Conservation (phyloP, 1,284 basidiomycete genomes). For the Tylopilus sp. region DNA sequence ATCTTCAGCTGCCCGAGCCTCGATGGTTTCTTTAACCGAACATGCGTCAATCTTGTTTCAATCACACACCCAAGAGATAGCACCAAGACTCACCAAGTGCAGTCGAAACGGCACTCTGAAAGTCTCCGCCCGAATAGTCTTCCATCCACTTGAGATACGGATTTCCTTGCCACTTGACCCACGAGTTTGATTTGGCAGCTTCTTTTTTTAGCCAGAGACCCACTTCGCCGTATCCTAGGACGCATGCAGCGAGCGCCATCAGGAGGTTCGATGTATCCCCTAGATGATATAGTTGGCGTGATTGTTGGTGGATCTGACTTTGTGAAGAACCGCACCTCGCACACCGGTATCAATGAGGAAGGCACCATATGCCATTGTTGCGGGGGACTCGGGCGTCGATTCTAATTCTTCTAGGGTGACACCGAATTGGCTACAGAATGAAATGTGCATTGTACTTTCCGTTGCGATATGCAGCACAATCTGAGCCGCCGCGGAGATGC, state of each 20-base stretch:
- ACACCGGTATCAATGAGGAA: slow-evolving; percentile 85
- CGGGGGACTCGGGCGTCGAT: slow-evolving; percentile 70
- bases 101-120: slow-evolving; percentile 75
- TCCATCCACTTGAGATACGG: slow-evolving; percentile 87
- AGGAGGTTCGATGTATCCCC: slow-evolving; percentile 81
- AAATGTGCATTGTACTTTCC: slow-evolving; percentile 81
- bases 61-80: no score
- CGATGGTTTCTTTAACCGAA: slow-evolving; percentile 63
- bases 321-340: slow-evolving; percentile 48
- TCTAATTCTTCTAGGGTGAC: slow-evolving; percentile 71
- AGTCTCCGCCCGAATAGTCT: slow-evolving; percentile 80
- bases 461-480: slow-evolving; percentile 74
- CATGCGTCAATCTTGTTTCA: not conserved
- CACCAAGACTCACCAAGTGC: slow-evolving; percentile 70
- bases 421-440: slow-evolving; percentile 79
- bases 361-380: slow-evolving; percentile 88
- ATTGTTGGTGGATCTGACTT: not conserved
- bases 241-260: slow-evolving; percentile 88
- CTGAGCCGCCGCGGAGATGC: slow-evolving; percentile 74
- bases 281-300: slow-evolving; percentile 32
- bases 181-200: slow-evolving; percentile 57
- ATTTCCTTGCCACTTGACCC: slow-evolving; percentile 74
- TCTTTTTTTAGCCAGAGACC: slow-evolving; percentile 83
- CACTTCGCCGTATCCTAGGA: slow-evolving; percentile 96
- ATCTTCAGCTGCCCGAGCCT: slow-evolving; percentile 68